Conservation (phyloP, 169 alveolate species). For the Besnoitia besnoiti region DNA sequence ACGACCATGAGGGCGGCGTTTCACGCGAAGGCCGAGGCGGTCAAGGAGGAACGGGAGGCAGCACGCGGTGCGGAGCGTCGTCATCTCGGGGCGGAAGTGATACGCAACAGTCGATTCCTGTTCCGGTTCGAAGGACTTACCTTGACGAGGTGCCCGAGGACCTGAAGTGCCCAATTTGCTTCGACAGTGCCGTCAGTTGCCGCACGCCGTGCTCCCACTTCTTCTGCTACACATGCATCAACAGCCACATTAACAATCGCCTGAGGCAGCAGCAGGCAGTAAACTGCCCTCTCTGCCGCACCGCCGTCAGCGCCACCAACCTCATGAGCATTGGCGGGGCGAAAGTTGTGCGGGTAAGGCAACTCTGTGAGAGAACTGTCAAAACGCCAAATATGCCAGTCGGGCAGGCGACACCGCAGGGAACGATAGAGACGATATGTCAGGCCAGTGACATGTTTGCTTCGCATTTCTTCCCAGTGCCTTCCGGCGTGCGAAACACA, state of each 20-base stretch:
- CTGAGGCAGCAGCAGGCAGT: slow-evolving; percentile 61
- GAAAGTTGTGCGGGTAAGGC: slow-evolving; percentile 56
- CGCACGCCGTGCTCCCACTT: slow-evolving; percentile 68
- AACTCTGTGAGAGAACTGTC: neutral
- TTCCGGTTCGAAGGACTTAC: slow-evolving; percentile 64
- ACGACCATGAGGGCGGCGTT: neutral
- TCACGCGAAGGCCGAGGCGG: neutral
- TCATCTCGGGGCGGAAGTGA: too few species aligned
- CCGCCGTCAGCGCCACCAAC: slow-evolving; percentile 42
- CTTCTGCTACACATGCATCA: slow-evolving; percentile 64
- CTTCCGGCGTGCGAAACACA: neutral
- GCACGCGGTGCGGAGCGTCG: too few species aligned
- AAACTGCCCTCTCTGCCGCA: slow-evolving; percentile 68
- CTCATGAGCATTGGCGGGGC: slow-evolving; percentile 61
- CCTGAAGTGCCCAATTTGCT: slow-evolving; percentile 69
- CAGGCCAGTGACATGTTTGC: neutral
- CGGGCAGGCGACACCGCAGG: neutral
- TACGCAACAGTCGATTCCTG: slow-evolving; percentile 25
- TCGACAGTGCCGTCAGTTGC: slow-evolving; percentile 67
- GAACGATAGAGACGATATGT: neutral
- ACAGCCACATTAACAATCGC: slow-evolving; percentile 65
- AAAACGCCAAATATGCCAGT: neutral
- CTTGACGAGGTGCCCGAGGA: slow-evolving; percentile 71
- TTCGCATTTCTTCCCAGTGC: neutral
- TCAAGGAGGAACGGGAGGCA: neutral